phyloP scores from a whole-genome alignment of 148 eudicot genomes.

The Suaeda aralocaspica region DNA sequence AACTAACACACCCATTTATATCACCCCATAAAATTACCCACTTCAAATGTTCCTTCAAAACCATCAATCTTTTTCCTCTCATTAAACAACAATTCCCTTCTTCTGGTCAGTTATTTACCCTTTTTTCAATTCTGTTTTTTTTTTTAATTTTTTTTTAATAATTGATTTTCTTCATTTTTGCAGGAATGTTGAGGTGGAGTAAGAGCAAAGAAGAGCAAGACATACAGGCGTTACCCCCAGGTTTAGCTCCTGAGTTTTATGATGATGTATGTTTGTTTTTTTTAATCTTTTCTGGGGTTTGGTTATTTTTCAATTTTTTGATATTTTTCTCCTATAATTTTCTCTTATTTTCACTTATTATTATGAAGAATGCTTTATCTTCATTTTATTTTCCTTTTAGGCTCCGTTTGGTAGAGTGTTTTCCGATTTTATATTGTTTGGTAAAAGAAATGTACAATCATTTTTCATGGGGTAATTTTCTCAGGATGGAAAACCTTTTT shows the following conservation, averaged over 20 bases:
- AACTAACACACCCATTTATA: slow-evolving; percentile 23
- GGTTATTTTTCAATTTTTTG: background rate
- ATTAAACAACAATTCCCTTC: slow-evolving; percentile 20
- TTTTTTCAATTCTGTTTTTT: background rate
- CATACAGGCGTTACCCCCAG: slow-evolving; percentile 37
- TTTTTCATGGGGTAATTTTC: too few species aligned
- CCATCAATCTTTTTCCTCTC: slow-evolving; percentile 12
- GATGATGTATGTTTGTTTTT: slow-evolving; percentile 58
- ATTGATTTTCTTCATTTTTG: background rate
- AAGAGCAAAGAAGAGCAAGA: slow-evolving; percentile 61
- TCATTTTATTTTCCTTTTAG: too few species aligned
- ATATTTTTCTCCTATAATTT: background rate
- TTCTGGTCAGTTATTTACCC: slow-evolving; percentile 22
- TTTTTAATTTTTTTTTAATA: background rate
- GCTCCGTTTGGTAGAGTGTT: too few species aligned
- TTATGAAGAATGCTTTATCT: background rate
- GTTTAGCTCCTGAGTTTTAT: slow-evolving; percentile 74
- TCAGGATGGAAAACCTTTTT: too few species aligned
- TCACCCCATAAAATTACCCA: slow-evolving; percentile 20
- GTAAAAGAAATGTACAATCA: too few species aligned
- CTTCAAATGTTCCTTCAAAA: background rate
- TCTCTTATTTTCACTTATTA: background rate
- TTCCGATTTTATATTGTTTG: background rate
- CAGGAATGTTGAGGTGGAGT: slow-evolving; percentile 36
- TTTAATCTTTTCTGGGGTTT: background rate